Percentiles rank a stretch among this genome's conserved stretches.
phyloP scores from a whole-genome alignment of 371 early-diverging fungal species.

The Capillidium heterosporum region DNA sequence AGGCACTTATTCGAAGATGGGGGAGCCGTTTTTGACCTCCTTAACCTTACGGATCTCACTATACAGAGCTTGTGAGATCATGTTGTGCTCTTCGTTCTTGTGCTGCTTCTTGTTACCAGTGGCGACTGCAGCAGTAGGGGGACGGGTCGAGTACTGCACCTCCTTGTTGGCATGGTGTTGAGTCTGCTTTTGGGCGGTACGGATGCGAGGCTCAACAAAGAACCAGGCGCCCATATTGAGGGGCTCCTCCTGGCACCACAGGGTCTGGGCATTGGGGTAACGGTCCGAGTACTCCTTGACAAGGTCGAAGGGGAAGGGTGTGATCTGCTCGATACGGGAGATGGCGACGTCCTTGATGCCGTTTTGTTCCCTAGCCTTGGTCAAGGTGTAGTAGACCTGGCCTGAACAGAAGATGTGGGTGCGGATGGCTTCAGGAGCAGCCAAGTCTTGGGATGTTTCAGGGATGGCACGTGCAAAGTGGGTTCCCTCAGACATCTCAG shows the following conservation, averaged over 20 bases:
- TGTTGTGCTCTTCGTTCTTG: slow-evolving; percentile 71
- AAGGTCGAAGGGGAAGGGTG: slow-evolving; percentile 91
- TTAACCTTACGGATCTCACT: slow-evolving; percentile 45
- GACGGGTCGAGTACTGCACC: slow-evolving; percentile 74
- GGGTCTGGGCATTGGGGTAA: slow-evolving; percentile 74
- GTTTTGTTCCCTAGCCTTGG: slow-evolving; percentile 74
- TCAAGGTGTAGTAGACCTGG: slow-evolving; percentile 86
- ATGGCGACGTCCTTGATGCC: slow-evolving; percentile 66
- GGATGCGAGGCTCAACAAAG: slow-evolving; percentile 71
- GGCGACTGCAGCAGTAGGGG: slow-evolving; percentile 84
- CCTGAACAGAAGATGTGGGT: slow-evolving; percentile 86
- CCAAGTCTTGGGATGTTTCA: slow-evolving; percentile 61
- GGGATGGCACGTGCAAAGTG: slow-evolving; percentile 81
- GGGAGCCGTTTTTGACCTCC: slow-evolving; percentile 45
- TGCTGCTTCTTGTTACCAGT: slow-evolving; percentile 96
- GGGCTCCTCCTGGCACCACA: slow-evolving; percentile 93
- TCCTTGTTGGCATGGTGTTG: slow-evolving; percentile 44
- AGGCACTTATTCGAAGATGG: slow-evolving; percentile 27
- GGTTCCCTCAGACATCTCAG: slow-evolving; percentile 66
- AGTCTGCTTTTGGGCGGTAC: slow-evolving; percentile 55
- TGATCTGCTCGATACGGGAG: slow-evolving; percentile 83
- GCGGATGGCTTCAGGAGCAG: slow-evolving; percentile 54
- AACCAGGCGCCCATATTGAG: slow-evolving; percentile 85
- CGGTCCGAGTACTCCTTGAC: slow-evolving; percentile 68
- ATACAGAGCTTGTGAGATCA: slow-evolving; percentile 66